Evolutionary conservation across 768 basidiomycete genomes (phyloP), one percentile per base, ranked within the genome.

Genomic region (Termitomyces sp.): DNA sequence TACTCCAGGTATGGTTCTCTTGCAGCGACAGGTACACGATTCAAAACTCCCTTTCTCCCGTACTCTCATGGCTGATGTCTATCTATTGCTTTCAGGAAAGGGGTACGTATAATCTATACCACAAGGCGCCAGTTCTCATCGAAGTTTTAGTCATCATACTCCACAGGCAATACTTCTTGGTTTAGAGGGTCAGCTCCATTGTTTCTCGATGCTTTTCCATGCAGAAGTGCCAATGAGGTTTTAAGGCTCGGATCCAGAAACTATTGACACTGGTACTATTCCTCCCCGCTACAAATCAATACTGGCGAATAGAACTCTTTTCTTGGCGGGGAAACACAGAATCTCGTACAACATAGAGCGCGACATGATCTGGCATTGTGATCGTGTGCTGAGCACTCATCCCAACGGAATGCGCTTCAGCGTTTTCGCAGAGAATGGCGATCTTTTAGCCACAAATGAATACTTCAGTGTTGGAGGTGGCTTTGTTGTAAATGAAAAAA

Each of bases 401-500:
- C 88, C 92, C 0, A 96, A 96, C 67, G 95, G 95, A 45, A 95
- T 98, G 85, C 81, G 93, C 9, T 98, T 98, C 70, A 87, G 87
- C 36, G 89, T 84, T 35, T 98, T 94, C 63, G 85, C 80, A 54
- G 77, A 80, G 47, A 77, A 88, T n/a, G 95, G 95, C 2, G 84
- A 91, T 61, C 73, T 98, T 59, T 75, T 98, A 57, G 95, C 95
- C 1, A 94, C 92, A 13, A 98, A 98, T 64, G 91, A 94, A 68
- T 98, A 96, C 66, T 97, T 92, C 68, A 92, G 90, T 55, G 93
- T 97, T 50, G 93, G 94, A 2, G 94, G 94, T 45, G 94, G 94
- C 2, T 97, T 96, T 68, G 94, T 96, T 3, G 93, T 97, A 26
- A 97, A 97, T 65, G 91, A 94, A 42, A 90, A 93, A 69, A 97